phyloP scores from a whole-genome alignment of 345 rosid species.

The Salix exigua region DNA sequence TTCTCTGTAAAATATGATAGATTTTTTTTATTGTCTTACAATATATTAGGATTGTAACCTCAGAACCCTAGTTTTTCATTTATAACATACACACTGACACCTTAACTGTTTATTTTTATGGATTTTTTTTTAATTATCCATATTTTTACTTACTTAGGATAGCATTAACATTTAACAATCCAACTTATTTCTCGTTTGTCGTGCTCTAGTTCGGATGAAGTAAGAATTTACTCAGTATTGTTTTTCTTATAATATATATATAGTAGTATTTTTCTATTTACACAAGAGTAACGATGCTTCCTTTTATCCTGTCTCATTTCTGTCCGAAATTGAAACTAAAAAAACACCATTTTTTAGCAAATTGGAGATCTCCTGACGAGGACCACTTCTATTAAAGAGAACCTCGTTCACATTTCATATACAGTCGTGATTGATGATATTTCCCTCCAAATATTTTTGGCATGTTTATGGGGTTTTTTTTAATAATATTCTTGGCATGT shows the following conservation, averaged over 20 bases:
- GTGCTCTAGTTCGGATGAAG: background rate
- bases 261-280: too few species aligned
- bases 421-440: background rate
- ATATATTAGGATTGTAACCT: too few species aligned
- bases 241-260: too few species aligned
- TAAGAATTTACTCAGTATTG: background rate
- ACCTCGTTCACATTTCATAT: background rate
- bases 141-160: background rate
- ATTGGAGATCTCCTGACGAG: background rate
- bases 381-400: background rate
- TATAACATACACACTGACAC: background rate
- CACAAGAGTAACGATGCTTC: too few species aligned
- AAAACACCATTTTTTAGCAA: background rate
- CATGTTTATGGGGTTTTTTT: background rate
- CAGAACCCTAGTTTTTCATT: too few species aligned
- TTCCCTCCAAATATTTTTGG: background rate
- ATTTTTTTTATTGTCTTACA: too few species aligned
- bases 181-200: background rate
- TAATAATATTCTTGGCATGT: background rate
- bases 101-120: background rate
- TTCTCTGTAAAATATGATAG: too few species aligned
- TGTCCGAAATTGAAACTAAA: background rate
- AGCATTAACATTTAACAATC: background rate
- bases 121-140: background rate
- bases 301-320: background rate